These are phyloP conservation scores for Crithidia sp. DNA, from an alignment of 208 protist species.

Conservation along the genomic window DNA sequence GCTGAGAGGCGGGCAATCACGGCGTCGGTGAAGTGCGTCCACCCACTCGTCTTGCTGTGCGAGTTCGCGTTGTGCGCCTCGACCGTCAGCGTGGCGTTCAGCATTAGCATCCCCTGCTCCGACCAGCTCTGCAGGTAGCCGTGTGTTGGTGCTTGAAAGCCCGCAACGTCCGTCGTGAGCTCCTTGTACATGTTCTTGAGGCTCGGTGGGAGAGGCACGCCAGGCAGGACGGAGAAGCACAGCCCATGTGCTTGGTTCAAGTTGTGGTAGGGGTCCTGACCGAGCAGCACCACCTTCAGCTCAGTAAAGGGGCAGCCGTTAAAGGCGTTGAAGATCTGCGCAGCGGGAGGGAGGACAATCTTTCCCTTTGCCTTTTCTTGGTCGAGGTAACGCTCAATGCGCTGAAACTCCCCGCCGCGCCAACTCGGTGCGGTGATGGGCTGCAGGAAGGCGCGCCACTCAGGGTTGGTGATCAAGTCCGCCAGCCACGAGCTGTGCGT, in stretches of 20 bases:
- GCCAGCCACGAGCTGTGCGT: conserved; percentile 41
- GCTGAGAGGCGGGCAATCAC: conserved; percentile 89
- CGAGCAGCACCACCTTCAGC: conserved; percentile 96
- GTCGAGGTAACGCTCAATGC: conserved; percentile 79
- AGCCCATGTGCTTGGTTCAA: conserved; percentile 96
- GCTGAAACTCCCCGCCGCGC: conserved; percentile 45
- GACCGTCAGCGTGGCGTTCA: conserved; percentile 97
- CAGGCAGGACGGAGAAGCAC: conserved; percentile 95
- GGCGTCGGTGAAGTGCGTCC: conserved; percentile 95
- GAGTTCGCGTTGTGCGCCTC: conserved; percentile 91
- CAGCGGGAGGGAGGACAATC: conserved; percentile 78
- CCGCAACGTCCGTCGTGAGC: conserved; percentile 79
- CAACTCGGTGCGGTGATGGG: conserved; percentile 53
- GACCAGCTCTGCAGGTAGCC: conserved; percentile 96
- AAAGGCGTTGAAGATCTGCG: conserved; percentile 92
- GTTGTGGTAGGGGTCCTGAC: conserved; percentile 97
- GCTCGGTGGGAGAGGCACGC: conserved; percentile 85
- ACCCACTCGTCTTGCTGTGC: conserved; percentile 92
- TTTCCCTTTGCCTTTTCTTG: conserved; percentile 40
- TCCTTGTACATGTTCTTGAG: conserved; percentile 98
- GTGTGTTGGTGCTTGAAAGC: conserved; percentile 89
- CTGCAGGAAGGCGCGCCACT: conserved; percentile 65
- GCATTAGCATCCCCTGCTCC: conserved; percentile 96
- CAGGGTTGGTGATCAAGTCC: conserved; percentile 44
- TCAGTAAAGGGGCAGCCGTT: conserved; percentile 88